Conservation (phyloP, 106 monocot species). For the Xerophyta viscosa region DNA sequence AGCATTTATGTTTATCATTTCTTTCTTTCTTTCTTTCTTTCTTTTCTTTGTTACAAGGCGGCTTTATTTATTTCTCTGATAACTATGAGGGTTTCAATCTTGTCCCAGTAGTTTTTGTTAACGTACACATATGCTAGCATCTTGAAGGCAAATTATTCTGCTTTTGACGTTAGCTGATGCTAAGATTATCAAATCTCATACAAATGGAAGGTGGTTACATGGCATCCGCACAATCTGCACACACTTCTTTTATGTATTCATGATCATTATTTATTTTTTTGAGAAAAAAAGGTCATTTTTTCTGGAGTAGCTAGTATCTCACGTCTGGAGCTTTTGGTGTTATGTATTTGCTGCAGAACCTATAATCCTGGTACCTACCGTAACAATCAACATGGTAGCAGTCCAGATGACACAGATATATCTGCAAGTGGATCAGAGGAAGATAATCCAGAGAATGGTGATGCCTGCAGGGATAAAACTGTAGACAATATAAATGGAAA, state of each 20-base stretch:
- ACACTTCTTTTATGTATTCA: not conserved
- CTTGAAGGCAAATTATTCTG: too few relatives aligned
- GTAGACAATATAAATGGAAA: slow-evolving; percentile 14
- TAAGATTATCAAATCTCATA: too few relatives aligned
- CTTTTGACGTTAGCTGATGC: too few relatives aligned
- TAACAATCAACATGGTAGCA: not conserved
- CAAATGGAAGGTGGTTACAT: too few relatives aligned
- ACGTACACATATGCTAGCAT: too few relatives aligned
- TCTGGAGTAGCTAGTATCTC: too few relatives aligned
- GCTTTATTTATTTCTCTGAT: too few relatives aligned
- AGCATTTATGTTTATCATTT: not conserved
- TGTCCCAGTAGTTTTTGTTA: too few relatives aligned
- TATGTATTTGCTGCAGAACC: slow-evolving; percentile 12
- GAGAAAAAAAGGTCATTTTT: not conserved
- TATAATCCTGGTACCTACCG: slow-evolving; percentile 8
- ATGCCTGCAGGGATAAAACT: slow-evolving; percentile 5
- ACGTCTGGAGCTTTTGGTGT: too few relatives aligned
- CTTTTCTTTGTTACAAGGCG: too few relatives aligned
- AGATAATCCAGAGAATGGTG: slow-evolving; percentile 16
- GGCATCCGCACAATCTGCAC: too few relatives aligned
- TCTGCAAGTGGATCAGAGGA: slow-evolving; percentile 19
- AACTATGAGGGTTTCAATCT: too few relatives aligned
- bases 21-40: not conserved
- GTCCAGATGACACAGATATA: slow-evolving; percentile 12
- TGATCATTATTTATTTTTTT: not conserved